Evolutionary conservation across 140 eudicot genomes (phyloP).

Genomic region (Oenanthe javanica): DNA sequence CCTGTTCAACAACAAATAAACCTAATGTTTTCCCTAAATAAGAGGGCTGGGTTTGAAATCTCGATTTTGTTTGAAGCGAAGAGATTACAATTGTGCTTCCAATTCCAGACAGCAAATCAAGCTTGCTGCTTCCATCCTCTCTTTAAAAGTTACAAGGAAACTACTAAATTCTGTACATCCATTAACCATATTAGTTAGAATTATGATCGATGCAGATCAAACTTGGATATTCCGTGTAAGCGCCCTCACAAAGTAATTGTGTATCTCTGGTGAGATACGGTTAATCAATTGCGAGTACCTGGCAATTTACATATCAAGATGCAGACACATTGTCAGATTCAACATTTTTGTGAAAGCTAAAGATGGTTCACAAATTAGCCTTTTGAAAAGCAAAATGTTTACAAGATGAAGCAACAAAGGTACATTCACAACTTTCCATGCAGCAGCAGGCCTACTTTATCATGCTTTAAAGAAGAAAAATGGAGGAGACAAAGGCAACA

Average conservation of each 20-base stretch:
- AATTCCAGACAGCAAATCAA: slow-evolving; percentile 7
- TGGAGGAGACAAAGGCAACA: neutral
- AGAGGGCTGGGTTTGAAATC: neutral
- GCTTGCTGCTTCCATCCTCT: slow-evolving; percentile 3
- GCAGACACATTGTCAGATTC: too few relatives aligned
- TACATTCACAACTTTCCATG: neutral
- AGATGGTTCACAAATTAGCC: too few relatives aligned
- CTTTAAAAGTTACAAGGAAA: neutral
- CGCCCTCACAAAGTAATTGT: slow-evolving; percentile 16
- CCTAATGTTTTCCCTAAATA: neutral
- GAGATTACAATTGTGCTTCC: slow-evolving; percentile 14
- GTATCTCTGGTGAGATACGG: slow-evolving; percentile 39
- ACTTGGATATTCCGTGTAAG: slow-evolving; percentile 3
- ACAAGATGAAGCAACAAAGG: neutral
- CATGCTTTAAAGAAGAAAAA: neutral
- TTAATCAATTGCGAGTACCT: slow-evolving; percentile 33
- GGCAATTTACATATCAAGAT: slow-evolving; percentile 6
- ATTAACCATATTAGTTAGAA: neutral
- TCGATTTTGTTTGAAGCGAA: slow-evolving; percentile 2
- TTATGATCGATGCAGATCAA: neutral
- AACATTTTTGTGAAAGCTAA: too few relatives aligned
- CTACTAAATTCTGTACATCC: neutral
- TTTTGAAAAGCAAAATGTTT: too few relatives aligned
- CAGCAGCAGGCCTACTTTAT: neutral
- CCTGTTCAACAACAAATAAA: neutral